Evolutionary conservation across 2,329 filamentous ascomycete genomes (phyloP).

Genomic region (Fusarium annulatum): DNA sequence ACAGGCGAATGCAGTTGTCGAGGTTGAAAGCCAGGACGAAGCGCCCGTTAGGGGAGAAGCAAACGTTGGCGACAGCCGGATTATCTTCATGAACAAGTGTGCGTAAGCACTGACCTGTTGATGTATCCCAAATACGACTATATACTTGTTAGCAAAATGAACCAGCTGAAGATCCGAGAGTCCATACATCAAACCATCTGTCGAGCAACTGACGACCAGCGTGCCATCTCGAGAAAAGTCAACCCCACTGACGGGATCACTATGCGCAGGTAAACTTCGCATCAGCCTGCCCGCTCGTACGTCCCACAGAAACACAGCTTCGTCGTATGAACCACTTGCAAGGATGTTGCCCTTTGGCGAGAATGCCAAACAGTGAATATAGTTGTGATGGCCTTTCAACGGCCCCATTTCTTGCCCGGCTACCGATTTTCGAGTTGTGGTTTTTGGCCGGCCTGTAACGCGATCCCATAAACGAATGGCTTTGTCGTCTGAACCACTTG

Average conservation of each 20-base stretch:
- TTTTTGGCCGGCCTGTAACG: conserved; percentile 67
- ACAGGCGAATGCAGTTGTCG: conserved; percentile 89
- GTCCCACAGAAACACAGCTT: conserved; percentile 97
- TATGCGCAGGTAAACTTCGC: conserved; percentile 92
- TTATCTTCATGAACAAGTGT: conserved; percentile 98
- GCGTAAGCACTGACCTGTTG: conserved; percentile 92
- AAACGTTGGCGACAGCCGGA: conserved; percentile 86
- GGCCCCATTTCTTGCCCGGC: conserved; percentile 60
- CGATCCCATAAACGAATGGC: conserved; percentile 92
- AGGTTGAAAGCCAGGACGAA: conserved; percentile 93
- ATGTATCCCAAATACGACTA: conserved; percentile 93
- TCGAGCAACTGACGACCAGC: conserved; percentile 89
- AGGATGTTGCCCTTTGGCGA: conserved; percentile 98
- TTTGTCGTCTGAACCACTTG: conserved; percentile 96
- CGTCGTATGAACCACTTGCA: conserved; percentile 94
- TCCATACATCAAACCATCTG: conserved; percentile 85
- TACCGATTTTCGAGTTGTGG: conserved; percentile 54
- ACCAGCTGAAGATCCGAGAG: neutral
- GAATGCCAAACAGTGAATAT: conserved; percentile 93
- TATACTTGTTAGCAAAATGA: conserved; percentile 26
- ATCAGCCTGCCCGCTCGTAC: conserved; percentile 88
- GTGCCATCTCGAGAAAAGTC: conserved; percentile 95
- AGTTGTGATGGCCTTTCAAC: conserved; percentile 92
- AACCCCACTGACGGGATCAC: conserved; percentile 92
- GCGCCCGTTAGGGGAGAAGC: conserved; percentile 93